Conservation (phyloP, 1,139 yeast genomes). For the Kodamaea fungicola region DNA sequence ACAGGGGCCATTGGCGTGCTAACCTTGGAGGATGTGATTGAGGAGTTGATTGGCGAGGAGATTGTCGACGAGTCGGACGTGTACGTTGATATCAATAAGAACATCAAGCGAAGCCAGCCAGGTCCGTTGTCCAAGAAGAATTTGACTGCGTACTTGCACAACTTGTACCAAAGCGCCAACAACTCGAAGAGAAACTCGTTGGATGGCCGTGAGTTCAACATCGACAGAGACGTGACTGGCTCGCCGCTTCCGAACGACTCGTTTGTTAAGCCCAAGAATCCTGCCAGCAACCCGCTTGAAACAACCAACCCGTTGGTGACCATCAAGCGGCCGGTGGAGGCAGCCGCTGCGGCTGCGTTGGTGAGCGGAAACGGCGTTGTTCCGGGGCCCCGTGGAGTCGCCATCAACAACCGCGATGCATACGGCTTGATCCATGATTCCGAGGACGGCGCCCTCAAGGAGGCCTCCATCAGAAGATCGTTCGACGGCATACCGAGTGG, state of each 20-base stretch:
- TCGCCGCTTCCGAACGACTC: constrained; percentile 15
- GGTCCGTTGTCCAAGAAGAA: constrained; percentile 80
- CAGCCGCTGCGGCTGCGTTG: constrained; percentile 17
- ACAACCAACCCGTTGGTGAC: constrained; percentile 69
- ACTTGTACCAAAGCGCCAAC: constrained; percentile 42
- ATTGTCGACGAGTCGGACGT: constrained; percentile 98
- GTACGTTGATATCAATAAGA: constrained; percentile 83
- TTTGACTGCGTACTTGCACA: constrained; percentile 64
- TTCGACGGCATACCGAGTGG: constrained; percentile 7
- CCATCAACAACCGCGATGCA: constrained; percentile 21
- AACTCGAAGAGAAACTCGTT: constrained; percentile 39
- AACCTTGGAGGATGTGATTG: constrained; percentile 94
- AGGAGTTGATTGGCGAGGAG: constrained; percentile 96
- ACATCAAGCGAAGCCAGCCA: constrained; percentile 77
- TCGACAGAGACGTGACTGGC: constrained; percentile 7
- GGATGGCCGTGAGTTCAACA: constrained; percentile 19
- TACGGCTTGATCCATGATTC: constrained; percentile 46
- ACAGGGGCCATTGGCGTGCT: constrained; percentile 87
- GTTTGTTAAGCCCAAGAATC: constrained; percentile 57
- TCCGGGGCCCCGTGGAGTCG: constrained; percentile 5
- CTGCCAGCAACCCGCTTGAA: constrained; percentile 77
- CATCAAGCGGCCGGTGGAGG: constrained; percentile 50
- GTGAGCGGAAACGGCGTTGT: constrained; percentile 5
- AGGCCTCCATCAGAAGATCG: constrained; percentile 22
- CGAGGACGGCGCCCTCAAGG: constrained; percentile 49